Evolutionary conservation across 2,329 filamentous ascomycete species (phyloP), one percentile per base, ranked within the genome.

Genomic region (Bipolaris zeicola): DNA sequence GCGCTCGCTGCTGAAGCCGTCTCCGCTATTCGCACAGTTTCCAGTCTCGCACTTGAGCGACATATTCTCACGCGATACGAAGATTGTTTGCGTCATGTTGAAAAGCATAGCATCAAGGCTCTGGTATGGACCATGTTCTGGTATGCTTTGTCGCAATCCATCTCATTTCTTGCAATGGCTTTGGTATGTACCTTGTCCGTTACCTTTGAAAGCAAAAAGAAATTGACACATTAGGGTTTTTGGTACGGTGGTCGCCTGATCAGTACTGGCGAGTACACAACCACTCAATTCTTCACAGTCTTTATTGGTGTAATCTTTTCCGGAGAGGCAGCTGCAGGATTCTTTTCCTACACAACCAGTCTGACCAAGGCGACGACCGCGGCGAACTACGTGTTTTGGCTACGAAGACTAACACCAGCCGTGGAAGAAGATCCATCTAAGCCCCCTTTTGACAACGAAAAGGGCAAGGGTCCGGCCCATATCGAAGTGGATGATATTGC

Each of bases 281-380:
- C 92, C 68, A 94, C 94, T 76, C 89, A 93, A 65, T 98, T 98
- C 83, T 98, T 97, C 78, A 82, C 96, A 44, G 92, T 91, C 69
- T 97, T 96, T 78, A 87, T 89, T 58, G 84, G 61, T 7, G 64
- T 67, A 0, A 61, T 68, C 14, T 67, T 68, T 48, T 64, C 61
- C 7, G 64, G 64, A 44, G 61, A 70, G 76, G 95, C 92, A 3
- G 94, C 94, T 1, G 94, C 94, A 6, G 89, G 88, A 0, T 89
- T 98, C 67, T 98, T 98, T 79, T 91, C 89, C 0, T 97, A 97
- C 70, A 91, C 94, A 0, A 93, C 94, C 0, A 94, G 97, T 67
- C 96, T 98, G 90, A 91, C 92, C 64, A 98, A 98, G 78, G 93
- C 95, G 0, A 82, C 96, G n/a, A 89, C 92, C 55, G 91, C 94